phyloP scores from a whole-genome alignment of 2,329 filamentous ascomycete genomes.

The Pseudogymnoascus sp. region DNA sequence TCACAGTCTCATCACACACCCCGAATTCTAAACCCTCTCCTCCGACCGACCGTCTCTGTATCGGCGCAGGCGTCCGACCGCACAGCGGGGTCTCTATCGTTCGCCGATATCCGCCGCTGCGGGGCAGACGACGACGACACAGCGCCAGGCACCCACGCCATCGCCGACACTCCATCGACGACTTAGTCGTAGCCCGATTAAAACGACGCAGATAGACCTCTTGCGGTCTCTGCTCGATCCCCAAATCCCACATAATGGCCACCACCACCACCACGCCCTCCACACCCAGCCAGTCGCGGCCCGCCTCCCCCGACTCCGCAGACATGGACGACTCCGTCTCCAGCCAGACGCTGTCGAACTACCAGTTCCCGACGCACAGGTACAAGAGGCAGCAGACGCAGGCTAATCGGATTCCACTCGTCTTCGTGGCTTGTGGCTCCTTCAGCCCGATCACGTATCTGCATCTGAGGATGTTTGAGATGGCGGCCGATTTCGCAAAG shows the following conservation, averaged over 20 bases:
- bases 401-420: slow-evolving; percentile 49
- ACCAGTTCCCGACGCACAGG: slow-evolving; percentile 53
- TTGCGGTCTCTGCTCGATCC: not conserved
- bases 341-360: slow-evolving; percentile 29
- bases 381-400: slow-evolving; percentile 48
- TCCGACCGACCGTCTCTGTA: not conserved
- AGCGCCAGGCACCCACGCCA: not conserved
- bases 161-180: not conserved
- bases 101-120: slow-evolving; percentile 3
- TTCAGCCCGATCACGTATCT: slow-evolving; percentile 71
- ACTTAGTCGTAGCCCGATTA: not conserved
- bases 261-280: not conserved
- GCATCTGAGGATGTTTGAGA: slow-evolving; percentile 80
- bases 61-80: not conserved
- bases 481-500: slow-evolving; percentile 71
- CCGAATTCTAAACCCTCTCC: not conserved
- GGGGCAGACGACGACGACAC: not conserved
- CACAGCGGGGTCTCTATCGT: not conserved
- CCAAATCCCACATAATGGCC: not conserved
- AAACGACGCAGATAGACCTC: not conserved
- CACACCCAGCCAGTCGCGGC: not conserved
- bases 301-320: not conserved
- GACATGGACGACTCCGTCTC: slow-evolving; percentile 7
- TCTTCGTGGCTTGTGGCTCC: slow-evolving; percentile 60
- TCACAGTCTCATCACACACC: not conserved